Evolutionary conservation across 441 rosid genomes (phyloP).

Genomic region (Kokia cookei): DNA sequence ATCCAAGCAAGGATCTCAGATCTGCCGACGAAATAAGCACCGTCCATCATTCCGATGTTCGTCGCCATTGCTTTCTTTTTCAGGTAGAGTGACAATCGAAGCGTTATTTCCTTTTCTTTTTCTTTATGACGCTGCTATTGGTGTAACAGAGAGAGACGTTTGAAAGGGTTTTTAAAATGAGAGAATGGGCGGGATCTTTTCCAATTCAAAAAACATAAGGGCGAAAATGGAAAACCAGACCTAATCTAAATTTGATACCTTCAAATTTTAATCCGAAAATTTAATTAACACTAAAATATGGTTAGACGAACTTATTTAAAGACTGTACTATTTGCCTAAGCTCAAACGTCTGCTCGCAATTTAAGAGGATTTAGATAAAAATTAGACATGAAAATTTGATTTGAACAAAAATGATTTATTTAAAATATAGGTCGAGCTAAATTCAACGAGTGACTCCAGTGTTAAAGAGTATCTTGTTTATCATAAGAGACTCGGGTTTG

Average conservation of each 20-base stretch:
- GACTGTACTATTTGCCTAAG: too few species aligned
- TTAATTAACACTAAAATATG: too few species aligned
- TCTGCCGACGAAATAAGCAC: conserved; percentile 89
- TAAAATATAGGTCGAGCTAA: too few species aligned
- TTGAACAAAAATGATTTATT: too few species aligned
- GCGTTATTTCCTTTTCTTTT: neutral
- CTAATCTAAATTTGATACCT: neutral
- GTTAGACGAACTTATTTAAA: too few species aligned
- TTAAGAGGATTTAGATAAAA: too few species aligned
- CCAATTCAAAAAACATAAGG: neutral
- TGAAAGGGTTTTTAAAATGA: neutral
- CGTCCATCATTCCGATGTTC: conserved; percentile 88
- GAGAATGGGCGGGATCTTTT: conserved; percentile 10
- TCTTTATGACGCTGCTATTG: neutral
- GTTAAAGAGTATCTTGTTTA: too few species aligned
- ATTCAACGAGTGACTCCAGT: too few species aligned
- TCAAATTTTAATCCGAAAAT: too few species aligned
- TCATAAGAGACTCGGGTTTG: too few species aligned
- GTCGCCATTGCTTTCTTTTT: conserved; percentile 41
- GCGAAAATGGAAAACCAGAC: neutral
- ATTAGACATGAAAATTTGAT: too few species aligned
- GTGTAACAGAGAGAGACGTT: neutral
- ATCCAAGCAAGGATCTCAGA: conserved; percentile 94
- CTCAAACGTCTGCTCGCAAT: too few species aligned
- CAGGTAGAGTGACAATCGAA: neutral